phyloP scores from a whole-genome alignment of 805 yeast species.

The Kluyveromyces wickerhamii region DNA sequence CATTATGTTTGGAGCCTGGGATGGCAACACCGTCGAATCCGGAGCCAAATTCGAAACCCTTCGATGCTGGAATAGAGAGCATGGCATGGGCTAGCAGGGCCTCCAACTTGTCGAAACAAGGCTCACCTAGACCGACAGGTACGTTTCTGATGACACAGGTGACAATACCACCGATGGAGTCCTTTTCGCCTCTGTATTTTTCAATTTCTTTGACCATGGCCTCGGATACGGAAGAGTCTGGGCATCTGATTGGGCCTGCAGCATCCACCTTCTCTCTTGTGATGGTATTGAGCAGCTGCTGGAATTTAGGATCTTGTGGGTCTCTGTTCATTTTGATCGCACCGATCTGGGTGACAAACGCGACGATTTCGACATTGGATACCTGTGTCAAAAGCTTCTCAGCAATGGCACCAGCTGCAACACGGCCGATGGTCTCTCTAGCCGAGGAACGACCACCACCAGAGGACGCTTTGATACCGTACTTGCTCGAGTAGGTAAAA shows the following conservation, averaged over 20 bases:
- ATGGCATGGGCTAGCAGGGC: slow-evolving; percentile 95
- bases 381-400: slow-evolving; percentile 78
- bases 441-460: slow-evolving; percentile 98
- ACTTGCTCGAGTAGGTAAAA: slow-evolving; percentile 82
- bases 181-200: slow-evolving; percentile 74
- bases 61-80: slow-evolving; percentile 96
- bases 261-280: slow-evolving; percentile 86
- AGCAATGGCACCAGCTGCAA: slow-evolving; percentile 98
- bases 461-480: slow-evolving; percentile 86
- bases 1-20: slow-evolving; percentile 93
- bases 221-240: slow-evolving; percentile 61
- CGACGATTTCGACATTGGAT: slow-evolving; percentile 85
- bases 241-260: slow-evolving; percentile 89
- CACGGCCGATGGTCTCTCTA: slow-evolving; percentile 97
- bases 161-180: slow-evolving; percentile 96
- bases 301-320: slow-evolving; percentile 56
- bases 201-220: slow-evolving; percentile 84
- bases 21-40: slow-evolving; percentile 86
- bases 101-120: slow-evolving; percentile 93
- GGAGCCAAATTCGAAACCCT: slow-evolving; percentile 96
- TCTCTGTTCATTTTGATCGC: slow-evolving; percentile 67
- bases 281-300: slow-evolving; percentile 58
- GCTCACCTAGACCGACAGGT: slow-evolving; percentile 97
- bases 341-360: slow-evolving; percentile 94
- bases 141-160: slow-evolving; percentile 93